Conservation (phyloP, 805 yeast species). For the Lipomyces yamanashiensis region DNA sequence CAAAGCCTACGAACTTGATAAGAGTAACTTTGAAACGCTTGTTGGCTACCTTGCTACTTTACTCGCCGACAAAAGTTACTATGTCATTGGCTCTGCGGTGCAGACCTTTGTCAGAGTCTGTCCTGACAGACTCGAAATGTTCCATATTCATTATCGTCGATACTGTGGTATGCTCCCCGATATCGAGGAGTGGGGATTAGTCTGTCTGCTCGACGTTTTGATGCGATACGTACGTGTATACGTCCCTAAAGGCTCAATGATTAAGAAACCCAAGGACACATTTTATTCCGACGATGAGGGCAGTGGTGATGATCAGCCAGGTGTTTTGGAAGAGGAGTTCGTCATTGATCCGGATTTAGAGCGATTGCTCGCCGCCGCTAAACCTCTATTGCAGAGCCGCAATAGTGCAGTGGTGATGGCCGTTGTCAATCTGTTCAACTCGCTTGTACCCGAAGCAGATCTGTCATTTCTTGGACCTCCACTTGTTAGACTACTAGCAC, state of each 20-base stretch:
- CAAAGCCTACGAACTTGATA: conserved; percentile 55
- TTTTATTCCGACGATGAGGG: conserved; percentile 47
- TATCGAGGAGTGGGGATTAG: conserved; percentile 77
- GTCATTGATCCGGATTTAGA: conserved; percentile 59
- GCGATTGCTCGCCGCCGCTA: conserved; percentile 56
- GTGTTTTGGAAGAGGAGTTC: conserved; percentile 40
- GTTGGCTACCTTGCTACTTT: conserved; percentile 54
- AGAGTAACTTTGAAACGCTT: conserved; percentile 56
- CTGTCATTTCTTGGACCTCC: conserved; percentile 57
- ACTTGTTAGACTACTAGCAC: conserved; percentile 51
- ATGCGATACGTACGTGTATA: conserved; percentile 68
- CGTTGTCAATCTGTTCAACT: conserved; percentile 59
- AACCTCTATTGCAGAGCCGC: conserved; percentile 54
- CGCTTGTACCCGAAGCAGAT: conserved; percentile 61
- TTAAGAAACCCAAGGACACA: conserved; percentile 23
- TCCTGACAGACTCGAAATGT: conserved; percentile 61
- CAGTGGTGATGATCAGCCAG: conserved; percentile 31
- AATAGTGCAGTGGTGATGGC: conserved; percentile 68
- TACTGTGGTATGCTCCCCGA: conserved; percentile 53
- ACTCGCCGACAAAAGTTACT: conserved; percentile 65
- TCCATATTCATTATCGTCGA: conserved; percentile 73
- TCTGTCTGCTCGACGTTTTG: conserved; percentile 61
- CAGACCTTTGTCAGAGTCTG: conserved; percentile 58
- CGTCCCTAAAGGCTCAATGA: conserved; percentile 46
- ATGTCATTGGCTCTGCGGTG: conserved; percentile 74